Conservation (phyloP, 331 rosid genomes). For the Arachis monticola region DNA sequence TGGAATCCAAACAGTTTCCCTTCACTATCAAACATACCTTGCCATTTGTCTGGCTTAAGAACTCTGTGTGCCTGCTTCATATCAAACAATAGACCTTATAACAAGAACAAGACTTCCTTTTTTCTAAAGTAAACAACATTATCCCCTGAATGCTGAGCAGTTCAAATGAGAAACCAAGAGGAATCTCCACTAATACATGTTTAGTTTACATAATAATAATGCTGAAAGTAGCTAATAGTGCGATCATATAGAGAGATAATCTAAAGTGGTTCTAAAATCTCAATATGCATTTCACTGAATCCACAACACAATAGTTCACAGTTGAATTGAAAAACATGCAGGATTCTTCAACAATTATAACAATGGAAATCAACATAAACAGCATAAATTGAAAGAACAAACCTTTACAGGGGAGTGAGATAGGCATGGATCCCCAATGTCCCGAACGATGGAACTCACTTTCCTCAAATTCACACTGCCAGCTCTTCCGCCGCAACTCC, state of each 20-base stretch:
- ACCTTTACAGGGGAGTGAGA: constrained; percentile 78
- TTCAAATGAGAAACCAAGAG: constrained; percentile 15
- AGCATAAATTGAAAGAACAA: constrained; percentile 45
- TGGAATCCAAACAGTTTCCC: constrained; percentile 79
- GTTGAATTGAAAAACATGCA: constrained; percentile 3
- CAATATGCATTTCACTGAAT: not conserved
- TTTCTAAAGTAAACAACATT: constrained; percentile 4
- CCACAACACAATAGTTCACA: constrained; percentile 13
- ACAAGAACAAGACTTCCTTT: constrained; percentile 23
- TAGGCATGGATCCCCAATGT: constrained; percentile 86
- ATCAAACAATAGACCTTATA: constrained; percentile 30
- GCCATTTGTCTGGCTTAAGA: constrained; percentile 96
- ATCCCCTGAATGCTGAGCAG: not conserved
- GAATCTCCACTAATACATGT: constrained; percentile 18
- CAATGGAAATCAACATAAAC: constrained; percentile 3
- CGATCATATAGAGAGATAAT: not conserved
- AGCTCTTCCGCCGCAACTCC: constrained; percentile 79
- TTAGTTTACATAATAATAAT: constrained; percentile 15
- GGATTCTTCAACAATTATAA: not conserved
- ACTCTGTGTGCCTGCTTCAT: constrained; percentile 71
- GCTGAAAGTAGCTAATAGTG: not conserved
- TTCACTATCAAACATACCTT: constrained; percentile 73
- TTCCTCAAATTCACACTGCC: constrained; percentile 65
- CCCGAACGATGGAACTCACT: constrained; percentile 74
- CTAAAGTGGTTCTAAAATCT: constrained; percentile 10